These are phyloP conservation scores for Epichloe festucae DNA, from an alignment of 2,329 filamentous ascomycete genomes.

Conservation along the genomic window DNA sequence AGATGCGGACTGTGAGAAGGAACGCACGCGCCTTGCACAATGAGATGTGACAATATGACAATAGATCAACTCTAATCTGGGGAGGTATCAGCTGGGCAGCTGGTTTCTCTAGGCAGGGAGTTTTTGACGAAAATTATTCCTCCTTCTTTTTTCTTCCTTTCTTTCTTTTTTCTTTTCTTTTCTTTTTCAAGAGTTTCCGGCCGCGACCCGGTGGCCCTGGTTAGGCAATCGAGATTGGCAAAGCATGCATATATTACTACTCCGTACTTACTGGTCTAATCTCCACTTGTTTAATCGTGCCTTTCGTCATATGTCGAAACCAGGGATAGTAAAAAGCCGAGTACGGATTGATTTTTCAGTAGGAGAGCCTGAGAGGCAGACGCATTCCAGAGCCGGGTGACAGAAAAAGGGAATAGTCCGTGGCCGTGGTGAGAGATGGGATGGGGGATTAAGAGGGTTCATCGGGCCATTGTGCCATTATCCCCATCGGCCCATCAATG, in stretches of 20 bases:
- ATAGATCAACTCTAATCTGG: not conserved
- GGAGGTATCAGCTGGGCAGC: too few relatives aligned
- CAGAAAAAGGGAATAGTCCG: not conserved
- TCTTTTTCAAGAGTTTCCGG: too few relatives aligned
- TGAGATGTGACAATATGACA: too few relatives aligned
- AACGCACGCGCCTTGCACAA: not conserved
- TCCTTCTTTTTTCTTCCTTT: not conserved
- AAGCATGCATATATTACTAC: not conserved
- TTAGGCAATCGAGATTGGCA: not conserved
- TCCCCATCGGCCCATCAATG: conserved; percentile 3
- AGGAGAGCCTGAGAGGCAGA: not conserved
- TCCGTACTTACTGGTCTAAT: too few relatives aligned
- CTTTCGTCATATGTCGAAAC: not conserved
- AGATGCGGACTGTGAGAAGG: not conserved
- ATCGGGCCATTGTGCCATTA: not conserved
- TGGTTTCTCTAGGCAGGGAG: too few relatives aligned
- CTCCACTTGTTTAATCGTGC: too few relatives aligned
- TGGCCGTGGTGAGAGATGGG: not conserved
- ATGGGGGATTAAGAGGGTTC: not conserved
- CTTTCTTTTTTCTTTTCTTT: not conserved
- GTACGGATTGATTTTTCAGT: not conserved
- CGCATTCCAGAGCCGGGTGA: not conserved
- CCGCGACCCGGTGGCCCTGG: too few relatives aligned
- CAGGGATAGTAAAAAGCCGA: not conserved
- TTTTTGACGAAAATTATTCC: too few relatives aligned